These are phyloP conservation scores for Stereum hirsutum DNA, from an alignment of 1,284 basidiomycete genomes.

Conservation along the genomic window DNA sequence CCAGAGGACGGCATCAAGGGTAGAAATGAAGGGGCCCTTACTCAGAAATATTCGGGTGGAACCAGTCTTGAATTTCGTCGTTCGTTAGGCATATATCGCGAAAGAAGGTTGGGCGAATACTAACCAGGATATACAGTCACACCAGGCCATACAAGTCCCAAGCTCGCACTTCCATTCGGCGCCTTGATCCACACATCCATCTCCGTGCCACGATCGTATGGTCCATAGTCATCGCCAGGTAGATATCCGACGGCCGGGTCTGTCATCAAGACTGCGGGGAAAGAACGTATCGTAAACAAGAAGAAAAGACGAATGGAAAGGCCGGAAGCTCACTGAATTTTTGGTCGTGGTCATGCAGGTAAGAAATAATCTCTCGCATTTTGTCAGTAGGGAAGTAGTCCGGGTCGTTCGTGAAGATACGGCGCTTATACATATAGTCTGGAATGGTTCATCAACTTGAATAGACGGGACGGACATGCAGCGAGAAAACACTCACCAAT, in stretches of 20 bases:
- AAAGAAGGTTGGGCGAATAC: slow-evolving; percentile 1
- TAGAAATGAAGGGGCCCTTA: slow-evolving; percentile 15
- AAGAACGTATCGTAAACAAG: not conserved
- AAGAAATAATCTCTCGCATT: slow-evolving; percentile 56
- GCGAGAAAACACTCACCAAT: slow-evolving; percentile 33
- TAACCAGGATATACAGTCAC: slow-evolving; percentile 54
- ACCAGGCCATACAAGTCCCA: slow-evolving; percentile 65
- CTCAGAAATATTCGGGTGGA: slow-evolving; percentile 41
- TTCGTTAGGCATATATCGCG: not conserved
- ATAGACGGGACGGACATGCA: not conserved
- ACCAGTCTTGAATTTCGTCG: slow-evolving; percentile 57
- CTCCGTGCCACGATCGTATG: slow-evolving; percentile 47
- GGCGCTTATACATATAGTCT: slow-evolving; percentile 69
- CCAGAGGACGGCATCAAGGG: slow-evolving; percentile 12
- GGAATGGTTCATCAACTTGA: not conserved
- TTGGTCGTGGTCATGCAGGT: slow-evolving; percentile 51
- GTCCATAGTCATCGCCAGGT: slow-evolving; percentile 37
- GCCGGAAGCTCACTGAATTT: slow-evolving; percentile 35
- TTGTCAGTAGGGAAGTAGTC: slow-evolving; percentile 55
- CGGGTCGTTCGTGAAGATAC: slow-evolving; percentile 61
- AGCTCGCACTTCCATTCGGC: slow-evolving; percentile 46
- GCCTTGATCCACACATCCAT: slow-evolving; percentile 56
- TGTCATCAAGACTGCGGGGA: slow-evolving; percentile 52
- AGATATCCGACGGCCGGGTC: slow-evolving; percentile 61
- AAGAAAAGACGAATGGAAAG: not conserved